A percentile compares a stretch with the other conserved stretches of the same genome.
phyloP scores from a whole-genome alignment of 805 yeast genomes.

The Candida endomychidarum region DNA sequence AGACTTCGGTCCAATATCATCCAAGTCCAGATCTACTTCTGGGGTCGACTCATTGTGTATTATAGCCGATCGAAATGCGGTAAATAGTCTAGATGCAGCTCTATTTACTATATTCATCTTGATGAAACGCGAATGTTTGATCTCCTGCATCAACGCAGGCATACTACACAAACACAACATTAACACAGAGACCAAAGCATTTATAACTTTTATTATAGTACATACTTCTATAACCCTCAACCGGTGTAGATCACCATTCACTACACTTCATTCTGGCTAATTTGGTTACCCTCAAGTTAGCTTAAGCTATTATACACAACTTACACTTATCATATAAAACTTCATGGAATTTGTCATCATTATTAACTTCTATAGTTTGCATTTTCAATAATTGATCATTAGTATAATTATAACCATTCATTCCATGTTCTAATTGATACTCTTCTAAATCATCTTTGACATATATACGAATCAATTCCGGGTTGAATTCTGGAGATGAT shows the following conservation, averaged over 20 bases:
- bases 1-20: too few species aligned
- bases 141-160: too few species aligned
- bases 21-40: too few species aligned
- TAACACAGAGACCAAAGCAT: too few species aligned
- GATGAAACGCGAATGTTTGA: not conserved
- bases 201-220: too few species aligned
- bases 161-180: too few species aligned
- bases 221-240: not conserved
- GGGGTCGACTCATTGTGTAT: too few species aligned
- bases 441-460: constrained; percentile 45
- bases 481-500: constrained; percentile 15
- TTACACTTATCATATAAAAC: constrained; percentile 44
- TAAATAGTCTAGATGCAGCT: not conserved
- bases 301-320: constrained; percentile 32
- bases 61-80: not conserved
- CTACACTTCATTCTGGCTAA: too few species aligned
- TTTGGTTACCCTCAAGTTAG: too few species aligned
- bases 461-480: constrained; percentile 32
- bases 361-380: constrained; percentile 36
- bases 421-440: constrained; percentile 30
- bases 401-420: constrained; percentile 27
- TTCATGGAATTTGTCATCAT: constrained; percentile 40
- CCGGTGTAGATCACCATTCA: too few species aligned
- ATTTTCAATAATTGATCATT: constrained; percentile 27
- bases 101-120: constrained; percentile 1